Base-by-base conservation (phyloP, 2,329 filamentous ascomycete species). In the Passalora sequoiae region DNA sequence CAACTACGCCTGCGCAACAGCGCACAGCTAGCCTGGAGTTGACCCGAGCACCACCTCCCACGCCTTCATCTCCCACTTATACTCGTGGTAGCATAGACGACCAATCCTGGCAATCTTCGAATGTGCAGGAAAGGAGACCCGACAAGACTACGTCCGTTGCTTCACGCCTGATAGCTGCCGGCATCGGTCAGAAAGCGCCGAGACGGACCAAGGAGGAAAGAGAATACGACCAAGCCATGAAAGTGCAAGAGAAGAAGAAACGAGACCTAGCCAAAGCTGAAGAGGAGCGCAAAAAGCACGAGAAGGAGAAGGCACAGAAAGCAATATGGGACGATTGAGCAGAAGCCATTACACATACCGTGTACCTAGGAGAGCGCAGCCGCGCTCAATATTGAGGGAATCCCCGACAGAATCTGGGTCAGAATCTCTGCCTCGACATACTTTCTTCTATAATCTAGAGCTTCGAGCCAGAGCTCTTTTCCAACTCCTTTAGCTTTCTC, bases 131-230 rank as follows among this genome's bases (percentile, higher is more conserved):
- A 43, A 59, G 47, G 47, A 55, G 43, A 71, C 91, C 89, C 0
- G 89, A 95, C 68, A 98, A 95, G 73, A 94, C 89, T 50, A 94
- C 94, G 49, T 87, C 89, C 1, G 88, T 94, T 28, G 92, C 92
- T 4, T 79, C 85, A 49, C 75, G 92, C 46, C 76, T 98, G 78
- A 97, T 98, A 63, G 89, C 88, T 1, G 86, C 85, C 3, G 89
- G 86, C 0, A 69, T 97, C 53, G 92, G 92, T 1, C 78, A 96
- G 42, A 80, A 82, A 59, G 80, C 83, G 24, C 87, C 88, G 22
- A 84, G 80, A 69, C 78, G 83, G 64, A 96, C 88, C 1, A 88
- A 94, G 50, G 89, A 96, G 68, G 86, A 95, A 73, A 77, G 76
- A 56, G 86, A 87, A 41, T 97, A 92, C 63, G 89, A 97, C 59